phyloP scores from a whole-genome alignment of 2,329 filamentous ascomycete species.

The Epichloe festucae region DNA sequence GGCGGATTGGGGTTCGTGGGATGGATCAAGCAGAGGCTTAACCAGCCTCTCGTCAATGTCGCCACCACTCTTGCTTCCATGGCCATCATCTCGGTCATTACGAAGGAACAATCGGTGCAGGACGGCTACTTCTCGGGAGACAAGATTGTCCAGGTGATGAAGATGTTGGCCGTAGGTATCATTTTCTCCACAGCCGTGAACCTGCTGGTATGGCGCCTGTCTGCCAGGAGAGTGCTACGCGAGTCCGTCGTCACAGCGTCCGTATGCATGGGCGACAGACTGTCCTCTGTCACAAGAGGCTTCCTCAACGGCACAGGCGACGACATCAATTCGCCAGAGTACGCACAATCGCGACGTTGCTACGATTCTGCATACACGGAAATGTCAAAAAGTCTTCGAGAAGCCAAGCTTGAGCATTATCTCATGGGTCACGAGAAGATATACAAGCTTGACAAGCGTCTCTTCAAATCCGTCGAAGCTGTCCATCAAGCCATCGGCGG shows the following conservation, averaged over 20 bases:
- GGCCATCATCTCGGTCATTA: constrained; percentile 78
- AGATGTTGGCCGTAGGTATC: constrained; percentile 73
- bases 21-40: constrained; percentile 72
- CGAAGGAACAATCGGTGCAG: constrained; percentile 82
- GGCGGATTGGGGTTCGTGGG: constrained; percentile 78
- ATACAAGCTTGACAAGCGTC: constrained; percentile 63
- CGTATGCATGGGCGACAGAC: constrained; percentile 64
- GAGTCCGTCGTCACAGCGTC: constrained; percentile 61
- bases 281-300: constrained; percentile 67
- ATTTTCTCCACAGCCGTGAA: constrained; percentile 60
- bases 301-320: constrained; percentile 76
- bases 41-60: constrained; percentile 69
- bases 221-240: constrained; percentile 60
- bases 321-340: constrained; percentile 55
- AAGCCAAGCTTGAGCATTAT: constrained; percentile 85
- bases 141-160: constrained; percentile 71
- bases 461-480: constrained; percentile 74
- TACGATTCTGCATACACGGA: constrained; percentile 57
- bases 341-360: constrained; percentile 44
- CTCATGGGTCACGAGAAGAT: constrained; percentile 65
- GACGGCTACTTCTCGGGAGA: constrained; percentile 66
- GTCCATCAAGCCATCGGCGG: constrained; percentile 84
- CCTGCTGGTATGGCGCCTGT: constrained; percentile 64
- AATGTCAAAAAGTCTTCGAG: constrained; percentile 65
- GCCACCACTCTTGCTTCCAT: constrained; percentile 78